Percentiles rank a stretch among this genome's conserved stretches.
Evolutionary conservation across 768 basidiomycete genomes (phyloP).

Genomic region (Leccinum truebloodii): DNA sequence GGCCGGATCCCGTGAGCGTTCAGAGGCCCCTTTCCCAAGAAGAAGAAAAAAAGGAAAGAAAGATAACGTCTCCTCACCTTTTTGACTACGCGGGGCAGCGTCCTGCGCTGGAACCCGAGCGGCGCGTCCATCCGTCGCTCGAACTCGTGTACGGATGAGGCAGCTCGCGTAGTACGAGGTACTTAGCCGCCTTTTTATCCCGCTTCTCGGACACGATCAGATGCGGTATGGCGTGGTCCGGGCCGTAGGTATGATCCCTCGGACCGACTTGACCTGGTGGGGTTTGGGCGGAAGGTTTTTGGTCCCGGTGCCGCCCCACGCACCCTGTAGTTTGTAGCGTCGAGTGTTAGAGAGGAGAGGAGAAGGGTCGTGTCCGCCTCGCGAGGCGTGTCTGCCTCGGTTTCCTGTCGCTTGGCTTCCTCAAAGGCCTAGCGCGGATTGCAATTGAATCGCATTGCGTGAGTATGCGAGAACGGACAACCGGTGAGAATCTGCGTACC

Average conservation of each 20-base stretch:
- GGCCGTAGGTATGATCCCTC: constrained; percentile 81
- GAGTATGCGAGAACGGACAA: neutral
- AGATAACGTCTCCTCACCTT: constrained; percentile 40
- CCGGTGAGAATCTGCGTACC: constrained; percentile 43
- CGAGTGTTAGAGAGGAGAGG: neutral
- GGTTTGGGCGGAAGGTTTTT: constrained; percentile 61
- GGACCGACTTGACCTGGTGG: constrained; percentile 75
- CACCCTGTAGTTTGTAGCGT: constrained; percentile 55
- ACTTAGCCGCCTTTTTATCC: constrained; percentile 92
- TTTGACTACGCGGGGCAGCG: constrained; percentile 60
- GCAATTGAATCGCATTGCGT: constrained; percentile 5
- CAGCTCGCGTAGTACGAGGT: constrained; percentile 78
- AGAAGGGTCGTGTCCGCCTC: constrained; percentile 47
- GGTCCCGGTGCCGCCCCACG: constrained; percentile 86
- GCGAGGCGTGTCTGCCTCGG: constrained; percentile 68
- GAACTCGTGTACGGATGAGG: constrained; percentile 79
- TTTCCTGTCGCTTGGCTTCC: constrained; percentile 77
- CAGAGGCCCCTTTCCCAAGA: neutral
- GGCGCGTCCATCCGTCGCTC: too few relatives aligned
- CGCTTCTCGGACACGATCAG: constrained; percentile 95
- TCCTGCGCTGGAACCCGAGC: too few relatives aligned
- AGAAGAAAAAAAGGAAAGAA: neutral
- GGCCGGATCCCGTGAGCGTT: neutral
- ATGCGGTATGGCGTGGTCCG: constrained; percentile 82
- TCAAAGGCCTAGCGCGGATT: constrained; percentile 68